Evolutionary conservation across 2,329 filamentous ascomycete genomes (phyloP).

Genomic region (Colletotrichum gigasporum): DNA sequence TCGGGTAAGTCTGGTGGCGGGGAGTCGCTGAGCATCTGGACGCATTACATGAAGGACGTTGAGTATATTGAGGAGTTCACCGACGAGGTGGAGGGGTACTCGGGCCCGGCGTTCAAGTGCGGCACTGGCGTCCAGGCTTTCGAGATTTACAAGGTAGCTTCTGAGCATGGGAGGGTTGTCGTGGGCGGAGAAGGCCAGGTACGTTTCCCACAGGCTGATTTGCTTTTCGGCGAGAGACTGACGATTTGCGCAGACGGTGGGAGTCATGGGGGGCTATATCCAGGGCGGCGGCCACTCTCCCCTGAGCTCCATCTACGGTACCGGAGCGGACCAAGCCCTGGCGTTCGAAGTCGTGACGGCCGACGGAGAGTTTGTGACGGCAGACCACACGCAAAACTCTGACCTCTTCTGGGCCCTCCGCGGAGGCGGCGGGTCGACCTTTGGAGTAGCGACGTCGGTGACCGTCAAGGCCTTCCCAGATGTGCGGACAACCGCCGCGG

Average conservation of each 20-base stretch:
- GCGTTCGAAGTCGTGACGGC: slow-evolving; percentile 64
- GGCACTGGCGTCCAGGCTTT: slow-evolving; percentile 1
- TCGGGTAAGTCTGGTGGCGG: slow-evolving; percentile 11
- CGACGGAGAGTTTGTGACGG: slow-evolving; percentile 56
- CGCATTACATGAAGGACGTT: slow-evolving; percentile 4
- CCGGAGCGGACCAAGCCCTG: slow-evolving; percentile 68
- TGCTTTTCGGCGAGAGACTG: too few relatives aligned
- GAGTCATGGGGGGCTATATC: slow-evolving; percentile 66
- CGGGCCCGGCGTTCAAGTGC: slow-evolving; percentile 13
- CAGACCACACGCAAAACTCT: slow-evolving; percentile 54
- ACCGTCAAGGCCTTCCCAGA: slow-evolving; percentile 17
- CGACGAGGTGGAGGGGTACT: neutral
- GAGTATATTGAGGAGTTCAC: neutral
- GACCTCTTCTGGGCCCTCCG: slow-evolving; percentile 72
- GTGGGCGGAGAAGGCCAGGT: slow-evolving; percentile 17
- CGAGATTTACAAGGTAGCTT: slow-evolving; percentile 9
- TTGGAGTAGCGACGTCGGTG: slow-evolving; percentile 13
- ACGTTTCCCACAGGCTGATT: neutral
- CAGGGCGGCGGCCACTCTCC: slow-evolving; percentile 69
- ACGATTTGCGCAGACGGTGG: slow-evolving; percentile 52
- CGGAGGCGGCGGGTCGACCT: slow-evolving; percentile 59
- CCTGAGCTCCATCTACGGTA: slow-evolving; percentile 61
- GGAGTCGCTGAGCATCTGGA: slow-evolving; percentile 21
- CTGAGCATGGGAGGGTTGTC: neutral
- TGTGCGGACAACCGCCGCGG: neutral